Evolutionary conservation across 1,284 basidiomycete genomes (phyloP).

Genomic region (Tremellales sp.): DNA sequence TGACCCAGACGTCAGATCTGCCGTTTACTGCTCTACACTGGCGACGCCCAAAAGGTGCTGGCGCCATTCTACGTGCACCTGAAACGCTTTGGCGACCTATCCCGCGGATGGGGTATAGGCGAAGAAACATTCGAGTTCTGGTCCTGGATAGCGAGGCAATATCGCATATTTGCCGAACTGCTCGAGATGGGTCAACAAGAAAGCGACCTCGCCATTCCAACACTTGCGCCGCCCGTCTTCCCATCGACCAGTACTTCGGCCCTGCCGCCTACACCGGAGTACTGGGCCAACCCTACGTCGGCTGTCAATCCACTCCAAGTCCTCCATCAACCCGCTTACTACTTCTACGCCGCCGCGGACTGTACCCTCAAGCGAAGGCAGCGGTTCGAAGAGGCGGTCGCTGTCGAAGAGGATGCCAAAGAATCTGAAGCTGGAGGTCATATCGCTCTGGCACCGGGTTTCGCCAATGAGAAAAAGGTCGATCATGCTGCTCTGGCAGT

Average conservation of each 20-base stretch:
- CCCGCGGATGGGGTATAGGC: constrained; percentile 92
- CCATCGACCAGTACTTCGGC: constrained; percentile 28
- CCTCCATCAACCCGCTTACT: constrained; percentile 82
- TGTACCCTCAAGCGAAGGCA: constrained; percentile 71
- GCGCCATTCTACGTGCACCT: constrained; percentile 79
- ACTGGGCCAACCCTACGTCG: constrained; percentile 40
- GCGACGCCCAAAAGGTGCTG: constrained; percentile 70
- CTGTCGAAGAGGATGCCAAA: constrained; percentile 52
- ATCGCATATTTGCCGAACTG: constrained; percentile 81
- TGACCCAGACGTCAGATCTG: constrained; percentile 58
- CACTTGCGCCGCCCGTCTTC: constrained; percentile 43
- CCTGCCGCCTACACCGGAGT: constrained; percentile 26
- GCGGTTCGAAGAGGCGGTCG: constrained; percentile 60
- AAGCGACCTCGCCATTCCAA: constrained; percentile 64
- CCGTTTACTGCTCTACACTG: constrained; percentile 83
- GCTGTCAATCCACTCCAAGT: constrained; percentile 50
- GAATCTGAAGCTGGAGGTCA: constrained; percentile 29
- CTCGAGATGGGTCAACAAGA: constrained; percentile 69
- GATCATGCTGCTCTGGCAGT: constrained; percentile 75
- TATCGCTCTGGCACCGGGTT: constrained; percentile 49
- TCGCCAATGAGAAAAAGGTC: constrained; percentile 80
- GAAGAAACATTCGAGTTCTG: constrained; percentile 95
- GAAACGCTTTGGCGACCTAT: constrained; percentile 79
- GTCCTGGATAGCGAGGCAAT: constrained; percentile 93
- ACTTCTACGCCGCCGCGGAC: constrained; percentile 79